These are phyloP conservation scores for Vigna trinervia DNA, from an alignment of 306 rosid genomes.

Conservation along the genomic window DNA sequence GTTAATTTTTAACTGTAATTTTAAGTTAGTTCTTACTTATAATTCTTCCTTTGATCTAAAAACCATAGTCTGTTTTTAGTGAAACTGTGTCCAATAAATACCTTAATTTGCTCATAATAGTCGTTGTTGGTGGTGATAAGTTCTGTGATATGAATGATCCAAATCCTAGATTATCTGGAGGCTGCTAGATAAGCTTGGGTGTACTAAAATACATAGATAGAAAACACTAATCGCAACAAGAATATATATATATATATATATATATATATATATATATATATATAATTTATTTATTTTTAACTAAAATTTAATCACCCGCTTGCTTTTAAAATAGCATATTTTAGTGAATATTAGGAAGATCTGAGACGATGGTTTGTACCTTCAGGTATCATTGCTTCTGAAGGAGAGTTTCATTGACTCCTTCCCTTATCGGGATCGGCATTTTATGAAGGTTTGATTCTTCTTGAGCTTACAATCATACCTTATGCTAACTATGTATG, in stretches of 20 bases:
- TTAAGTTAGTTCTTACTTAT: not conserved
- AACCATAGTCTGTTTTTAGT: not conserved
- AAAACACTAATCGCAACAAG: not conserved
- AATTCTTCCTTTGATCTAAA: conserved; percentile 4
- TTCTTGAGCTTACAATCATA: conserved; percentile 41
- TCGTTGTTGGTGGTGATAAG: conserved; percentile 12
- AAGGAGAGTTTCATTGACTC: conserved; percentile 98
- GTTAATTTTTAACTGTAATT: conserved; percentile 16
- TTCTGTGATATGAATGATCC: conserved; percentile 29
- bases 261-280: not conserved
- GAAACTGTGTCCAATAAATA: conserved; percentile 21
- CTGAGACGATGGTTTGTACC: conserved; percentile 41
- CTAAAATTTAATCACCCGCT: conserved; percentile 11
- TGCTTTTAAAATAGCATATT: conserved; percentile 36
- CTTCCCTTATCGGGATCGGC: conserved; percentile 79
- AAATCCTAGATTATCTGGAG: conserved; percentile 11
- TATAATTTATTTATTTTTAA: not conserved
- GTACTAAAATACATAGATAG: not conserved
- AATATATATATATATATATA: not conserved
- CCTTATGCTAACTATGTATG: conserved; percentile 15
- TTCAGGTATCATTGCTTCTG: conserved; percentile 92
- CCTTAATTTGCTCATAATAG: conserved; percentile 8
- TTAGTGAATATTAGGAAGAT: conserved; percentile 33
- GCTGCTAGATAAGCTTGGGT: conserved; percentile 15
- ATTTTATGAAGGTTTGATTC: conserved; percentile 90